Evolutionary conservation across 495 filamentous ascomycete genomes (phyloP), one percentile per base, ranked within the genome.

Genomic region (Baudoinia panamericana): DNA sequence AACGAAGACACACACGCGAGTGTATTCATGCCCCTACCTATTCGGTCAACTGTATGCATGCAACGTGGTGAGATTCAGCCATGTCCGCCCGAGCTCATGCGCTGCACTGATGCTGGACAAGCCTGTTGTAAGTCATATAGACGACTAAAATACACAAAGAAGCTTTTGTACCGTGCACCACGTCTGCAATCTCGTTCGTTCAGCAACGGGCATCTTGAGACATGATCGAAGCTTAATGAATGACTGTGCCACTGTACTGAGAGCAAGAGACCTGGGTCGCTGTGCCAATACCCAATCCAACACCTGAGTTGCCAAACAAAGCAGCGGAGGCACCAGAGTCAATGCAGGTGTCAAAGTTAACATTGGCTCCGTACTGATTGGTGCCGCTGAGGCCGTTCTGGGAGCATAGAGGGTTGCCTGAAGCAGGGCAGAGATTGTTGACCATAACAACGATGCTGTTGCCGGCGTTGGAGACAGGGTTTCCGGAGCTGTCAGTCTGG

Each of bases 341-440:
- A 9, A 38, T 57, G 46, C 61, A 64, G 20, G 63, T 54, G 36
- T 64, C 56, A 47, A 64, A 62, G 46, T 64, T 53, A 5, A 63
- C 41, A 17, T 60, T 49, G 12, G 55, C 58, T 36, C 60, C 61
- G 30, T 60, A 53, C 32, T 52, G 53, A 29, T 63, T 64, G 10
- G 47, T 50, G 5, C 36, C 50, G 1, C 24, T 37, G 9, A 59
- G 41, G 7, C 38, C 44, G 13, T 31, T 35, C 45, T 59, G 57
- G 10, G 51, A 30, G 36, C 61, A 64, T 4, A 58, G 44, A 4
- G 52, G 40, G 43, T 64, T 64, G 13, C 58, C 56, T 3, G 28
- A 12, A 18, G 46, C 51, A 4, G 60, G 59, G 45, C 60, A 63
- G 7, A 62, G 48, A 36, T 63, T 63, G 33, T 56, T 63, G 17